Base-by-base conservation (phyloP, 2,329 filamentous ascomycete species). In the Aspergillus versicolor region DNA sequence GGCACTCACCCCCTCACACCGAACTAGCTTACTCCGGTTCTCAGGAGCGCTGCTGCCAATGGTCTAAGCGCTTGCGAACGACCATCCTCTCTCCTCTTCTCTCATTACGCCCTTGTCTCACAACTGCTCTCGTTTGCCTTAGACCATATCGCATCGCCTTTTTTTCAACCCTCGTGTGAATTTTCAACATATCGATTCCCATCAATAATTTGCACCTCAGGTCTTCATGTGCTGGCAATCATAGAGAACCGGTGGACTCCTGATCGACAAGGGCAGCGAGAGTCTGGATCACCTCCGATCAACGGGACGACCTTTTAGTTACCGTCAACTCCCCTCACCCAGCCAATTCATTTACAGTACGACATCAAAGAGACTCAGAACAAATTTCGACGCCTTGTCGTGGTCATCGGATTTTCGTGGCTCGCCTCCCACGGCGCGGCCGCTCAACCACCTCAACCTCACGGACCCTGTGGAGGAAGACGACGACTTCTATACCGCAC, bases 361-460 rank as follows among this genome's bases (percentile, higher is more conserved):
- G 22, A 30, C 42, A 45, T 49, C 30, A 43, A 44, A 11, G 41
- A 11, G 40, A 15, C 37, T 60, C 56, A 34, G 37, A 32, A 56
- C 40, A 50, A 47, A 46, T 49, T 19, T 54, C 57, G 65, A 61
- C 70, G 71, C 65, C 63, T 74, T 75, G 73, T 74, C 69, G 68
- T 59, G 59, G 61, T 56, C 60, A 67, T 60, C 57, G 59, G 52
- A 65, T 60, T 61, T 53, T 56, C 61, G 64, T 64, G 68, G 71
- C 64, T 68, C 72, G 72, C 75, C 73, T 74, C 72, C 60, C 72
- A 76, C 73, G 77, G 77, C 76, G 76, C 72, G 72, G 72, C 72
- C 73, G 68, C 52, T 22, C 46, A 40, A 34, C 19, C 69, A 61
- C 61, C 61, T 32, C 27, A 13, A 66, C 62, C 64, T 67, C 63